Percentiles rank a stretch among this genome's conserved stretches.
These are phyloP conservation scores for Thymus quinquecostatus DNA, from an alignment of 257 asterid species.

Conservation along the genomic window DNA sequence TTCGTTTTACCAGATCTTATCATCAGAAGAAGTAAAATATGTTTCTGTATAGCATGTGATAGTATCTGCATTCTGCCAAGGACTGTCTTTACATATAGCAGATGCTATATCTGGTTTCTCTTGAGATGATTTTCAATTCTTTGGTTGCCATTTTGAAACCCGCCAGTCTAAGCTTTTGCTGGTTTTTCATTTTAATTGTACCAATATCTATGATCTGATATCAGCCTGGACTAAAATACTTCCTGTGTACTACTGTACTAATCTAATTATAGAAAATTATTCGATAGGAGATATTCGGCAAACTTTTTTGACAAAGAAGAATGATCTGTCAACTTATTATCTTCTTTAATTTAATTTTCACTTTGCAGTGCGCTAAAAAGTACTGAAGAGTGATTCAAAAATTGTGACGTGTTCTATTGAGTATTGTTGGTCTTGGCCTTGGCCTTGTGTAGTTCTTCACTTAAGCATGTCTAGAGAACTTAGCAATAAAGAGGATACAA, in stretches of 20 bases:
- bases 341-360: not conserved
- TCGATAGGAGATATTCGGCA: not conserved
- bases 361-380: not conserved
- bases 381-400: not conserved
- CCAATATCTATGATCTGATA: not conserved
- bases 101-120: constrained; percentile 6
- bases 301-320: constrained; percentile 9
- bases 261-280: not conserved
- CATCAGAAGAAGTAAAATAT: not conserved
- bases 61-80: not conserved
- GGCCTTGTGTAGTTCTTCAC: constrained; percentile 3
- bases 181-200: constrained; percentile 7
- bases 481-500: not conserved
- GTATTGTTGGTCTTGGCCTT: not conserved
- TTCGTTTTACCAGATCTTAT: not conserved
- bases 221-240: not conserved
- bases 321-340: not conserved
- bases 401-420: not conserved
- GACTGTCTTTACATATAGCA: not conserved
- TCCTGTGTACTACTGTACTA: not conserved
- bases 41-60: not conserved
- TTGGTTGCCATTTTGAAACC: no score
- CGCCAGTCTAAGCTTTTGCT: not conserved
- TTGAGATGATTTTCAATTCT: not conserved
- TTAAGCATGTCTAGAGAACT: not conserved